phyloP scores from a whole-genome alignment of 192 early-diverging fungal genomes.

The Coemansia sp. region DNA sequence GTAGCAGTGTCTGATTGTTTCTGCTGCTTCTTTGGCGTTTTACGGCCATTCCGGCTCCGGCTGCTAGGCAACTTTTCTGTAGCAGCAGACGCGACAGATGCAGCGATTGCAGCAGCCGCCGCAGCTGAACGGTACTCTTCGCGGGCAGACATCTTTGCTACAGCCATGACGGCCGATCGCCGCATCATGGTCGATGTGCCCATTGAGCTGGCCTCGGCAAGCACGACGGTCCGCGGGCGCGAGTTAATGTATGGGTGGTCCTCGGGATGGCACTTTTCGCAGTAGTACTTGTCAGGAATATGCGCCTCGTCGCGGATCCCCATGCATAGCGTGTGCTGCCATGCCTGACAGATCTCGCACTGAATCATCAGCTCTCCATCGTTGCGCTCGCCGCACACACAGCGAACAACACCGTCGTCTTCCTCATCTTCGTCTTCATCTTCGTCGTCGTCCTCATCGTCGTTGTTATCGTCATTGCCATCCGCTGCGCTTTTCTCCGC shows the following conservation, averaged over 20 bases:
- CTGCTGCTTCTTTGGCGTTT: slow-evolving; percentile 8
- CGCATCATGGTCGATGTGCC: slow-evolving; percentile 52
- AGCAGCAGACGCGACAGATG: slow-evolving; percentile 30
- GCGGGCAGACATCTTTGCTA: slow-evolving; percentile 49
- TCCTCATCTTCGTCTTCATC: slow-evolving; percentile 17
- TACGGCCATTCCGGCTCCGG: slow-evolving; percentile 9
- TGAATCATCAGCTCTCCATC: slow-evolving; percentile 85
- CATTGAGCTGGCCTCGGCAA: slow-evolving; percentile 38
- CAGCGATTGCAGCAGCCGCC: slow-evolving; percentile 41
- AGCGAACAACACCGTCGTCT: slow-evolving; percentile 53
- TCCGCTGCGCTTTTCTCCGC: slow-evolving; percentile 13
- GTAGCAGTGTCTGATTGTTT: neutral
- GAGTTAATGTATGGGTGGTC: slow-evolving; percentile 68
- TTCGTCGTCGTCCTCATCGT: slow-evolving; percentile 14
- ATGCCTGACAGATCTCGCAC: slow-evolving; percentile 89
- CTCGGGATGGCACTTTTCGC: slow-evolving; percentile 85
- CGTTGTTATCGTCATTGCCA: slow-evolving; percentile 16
- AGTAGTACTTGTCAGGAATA: slow-evolving; percentile 88
- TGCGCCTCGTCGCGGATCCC: slow-evolving; percentile 70
- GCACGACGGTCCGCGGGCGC: slow-evolving; percentile 38
- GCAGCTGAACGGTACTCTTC: slow-evolving; percentile 44
- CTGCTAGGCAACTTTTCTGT: neutral
- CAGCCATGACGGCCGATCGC: slow-evolving; percentile 49
- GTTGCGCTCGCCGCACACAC: slow-evolving; percentile 53
- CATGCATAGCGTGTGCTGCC: slow-evolving; percentile 95